These are phyloP conservation scores for Blastomyces gilchristii DNA, from an alignment of 2,329 filamentous ascomycete genomes.

Conservation along the genomic window DNA sequence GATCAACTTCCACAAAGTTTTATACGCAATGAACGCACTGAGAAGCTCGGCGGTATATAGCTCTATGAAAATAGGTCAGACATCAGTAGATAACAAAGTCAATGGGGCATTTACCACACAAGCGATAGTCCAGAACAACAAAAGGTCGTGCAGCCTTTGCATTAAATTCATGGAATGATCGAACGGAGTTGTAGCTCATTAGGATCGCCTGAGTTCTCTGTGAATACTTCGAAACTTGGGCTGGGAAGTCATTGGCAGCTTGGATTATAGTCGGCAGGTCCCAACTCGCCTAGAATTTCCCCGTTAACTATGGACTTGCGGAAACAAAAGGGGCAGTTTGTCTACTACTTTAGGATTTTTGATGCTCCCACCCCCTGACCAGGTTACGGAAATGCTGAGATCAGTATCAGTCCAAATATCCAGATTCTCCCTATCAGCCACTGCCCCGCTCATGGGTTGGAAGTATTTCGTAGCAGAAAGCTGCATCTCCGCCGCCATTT, in stretches of 20 bases:
- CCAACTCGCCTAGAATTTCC: conserved; percentile 19
- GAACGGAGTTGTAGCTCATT: conserved; percentile 23
- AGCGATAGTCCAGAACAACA: conserved; percentile 26
- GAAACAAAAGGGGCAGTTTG: neutral
- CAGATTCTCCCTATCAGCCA: conserved; percentile 12
- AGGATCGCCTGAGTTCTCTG: conserved; percentile 25
- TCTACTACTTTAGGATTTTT: conserved; percentile 20
- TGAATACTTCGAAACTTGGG: conserved; percentile 24
- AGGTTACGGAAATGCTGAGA: conserved; percentile 27
- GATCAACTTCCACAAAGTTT: conserved; percentile 24
- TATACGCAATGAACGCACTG: conserved; percentile 26
- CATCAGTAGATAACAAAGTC: neutral
- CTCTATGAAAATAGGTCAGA: conserved; percentile 7
- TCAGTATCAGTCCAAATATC: conserved; percentile 20
- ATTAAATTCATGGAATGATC: conserved; percentile 25
- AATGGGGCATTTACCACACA: conserved; percentile 15
- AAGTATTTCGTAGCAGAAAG: conserved; percentile 12
- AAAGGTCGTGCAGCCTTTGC: conserved; percentile 15
- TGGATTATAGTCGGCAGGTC: conserved; percentile 23
- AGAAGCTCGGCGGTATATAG: conserved; percentile 27
- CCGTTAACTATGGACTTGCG: neutral
- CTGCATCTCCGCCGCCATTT: conserved; percentile 25
- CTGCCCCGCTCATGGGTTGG: conserved; percentile 11
- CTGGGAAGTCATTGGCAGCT: conserved; percentile 27
- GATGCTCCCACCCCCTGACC: conserved; percentile 26